phyloP scores from a whole-genome alignment of 1,284 basidiomycete genomes.

The Amylostereum chailletii region DNA sequence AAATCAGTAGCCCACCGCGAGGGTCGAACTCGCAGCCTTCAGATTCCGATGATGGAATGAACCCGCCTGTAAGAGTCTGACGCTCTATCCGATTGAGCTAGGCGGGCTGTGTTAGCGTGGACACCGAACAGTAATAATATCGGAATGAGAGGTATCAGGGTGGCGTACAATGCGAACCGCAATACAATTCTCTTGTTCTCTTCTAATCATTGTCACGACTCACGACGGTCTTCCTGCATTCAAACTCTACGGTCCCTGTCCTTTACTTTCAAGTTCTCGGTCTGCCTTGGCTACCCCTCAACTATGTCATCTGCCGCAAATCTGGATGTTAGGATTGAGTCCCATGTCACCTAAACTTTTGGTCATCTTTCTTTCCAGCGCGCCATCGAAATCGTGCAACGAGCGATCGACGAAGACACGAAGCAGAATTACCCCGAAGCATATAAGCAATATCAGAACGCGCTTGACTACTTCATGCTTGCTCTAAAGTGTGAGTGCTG shows the following conservation, averaged over 20 bases:
- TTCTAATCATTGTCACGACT: no score
- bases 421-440: constrained; percentile 94
- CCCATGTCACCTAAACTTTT: no score
- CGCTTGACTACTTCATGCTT: constrained; percentile 98
- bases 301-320: no score
- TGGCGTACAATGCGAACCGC: no score
- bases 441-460: constrained; percentile 91
- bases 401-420: constrained; percentile 91
- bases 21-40: constrained; percentile 91
- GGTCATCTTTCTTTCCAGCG: constrained; percentile 39
- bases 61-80: constrained; percentile 55
- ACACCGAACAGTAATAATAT: no score
- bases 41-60: constrained; percentile 31
- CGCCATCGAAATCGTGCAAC: constrained; percentile 92
- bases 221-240: no score
- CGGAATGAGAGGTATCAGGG: no score
- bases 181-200: no score
- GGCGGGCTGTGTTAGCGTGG: constrained; percentile 61
- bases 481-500: constrained; percentile 60
- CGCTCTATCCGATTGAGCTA: constrained; percentile 85
- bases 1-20: constrained; percentile 68
- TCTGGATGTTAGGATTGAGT: no score
- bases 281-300: no score
- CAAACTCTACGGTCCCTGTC: no score
- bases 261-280: no score